Percentiles rank a stretch among this genome's conserved stretches.
Evolutionary conservation across 306 rosid species (phyloP).

Genomic region (Arachis stenosperma): DNA sequence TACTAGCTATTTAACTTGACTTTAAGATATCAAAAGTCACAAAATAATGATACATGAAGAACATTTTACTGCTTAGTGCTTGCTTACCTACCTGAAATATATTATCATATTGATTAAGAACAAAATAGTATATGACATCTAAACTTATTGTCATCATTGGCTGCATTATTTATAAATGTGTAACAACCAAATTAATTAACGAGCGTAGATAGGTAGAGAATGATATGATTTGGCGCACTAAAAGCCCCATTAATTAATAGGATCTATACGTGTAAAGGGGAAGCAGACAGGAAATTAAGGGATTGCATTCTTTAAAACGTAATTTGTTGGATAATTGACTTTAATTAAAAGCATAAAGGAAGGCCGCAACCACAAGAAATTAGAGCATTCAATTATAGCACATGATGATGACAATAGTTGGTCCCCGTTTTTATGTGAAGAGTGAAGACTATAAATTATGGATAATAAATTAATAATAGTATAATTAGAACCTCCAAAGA

Average conservation of each 20-base stretch:
- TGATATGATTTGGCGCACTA: neutral
- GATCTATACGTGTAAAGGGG: neutral
- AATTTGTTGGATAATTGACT: constrained; percentile 6
- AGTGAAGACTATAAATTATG: neutral
- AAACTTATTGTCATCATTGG: neutral
- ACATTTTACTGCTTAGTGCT: too few relatives aligned
- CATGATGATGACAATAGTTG: neutral
- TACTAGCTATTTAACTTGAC: too few relatives aligned
- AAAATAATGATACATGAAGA: too few relatives aligned
- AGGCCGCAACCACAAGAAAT: neutral
- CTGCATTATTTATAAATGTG: neutral
- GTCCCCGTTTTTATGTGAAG: constrained; percentile 7
- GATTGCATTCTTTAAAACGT: neutral
- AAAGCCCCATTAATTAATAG: neutral
- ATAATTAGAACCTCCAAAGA: too few relatives aligned
- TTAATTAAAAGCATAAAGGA: neutral
- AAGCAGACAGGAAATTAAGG: neutral
- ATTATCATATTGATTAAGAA: too few relatives aligned
- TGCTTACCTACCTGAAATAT: too few relatives aligned
- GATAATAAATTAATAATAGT: too few relatives aligned
- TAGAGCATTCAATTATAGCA: neutral
- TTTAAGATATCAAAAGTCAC: too few relatives aligned
- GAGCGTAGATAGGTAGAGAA: too few relatives aligned
- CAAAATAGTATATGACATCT: neutral
- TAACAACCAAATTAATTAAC: neutral